Percentiles rank a stretch among this genome's conserved stretches.
Evolutionary conservation across 768 basidiomycete genomes (phyloP).

Genomic region (Cystofilobasidium capitatum): DNA sequence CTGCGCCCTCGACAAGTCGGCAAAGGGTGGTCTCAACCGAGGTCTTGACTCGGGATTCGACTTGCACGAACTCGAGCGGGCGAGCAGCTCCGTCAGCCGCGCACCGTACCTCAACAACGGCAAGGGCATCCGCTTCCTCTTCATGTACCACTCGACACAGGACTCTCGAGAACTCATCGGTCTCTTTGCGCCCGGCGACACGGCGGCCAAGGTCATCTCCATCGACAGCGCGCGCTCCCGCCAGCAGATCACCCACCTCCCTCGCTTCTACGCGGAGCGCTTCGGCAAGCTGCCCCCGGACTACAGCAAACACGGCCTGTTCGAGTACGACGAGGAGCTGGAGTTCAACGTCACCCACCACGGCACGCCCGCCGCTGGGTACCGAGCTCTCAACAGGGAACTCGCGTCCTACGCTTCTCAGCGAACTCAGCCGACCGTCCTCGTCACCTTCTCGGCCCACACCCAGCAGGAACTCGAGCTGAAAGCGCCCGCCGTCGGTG

Average conservation of each 20-base stretch:
- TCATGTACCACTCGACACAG: conserved; percentile 75
- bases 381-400: conserved; percentile 80
- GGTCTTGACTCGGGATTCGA: conserved; percentile 77
- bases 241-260: conserved; percentile 68
- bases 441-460: conserved; percentile 78
- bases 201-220: conserved; percentile 61
- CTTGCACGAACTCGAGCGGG: conserved; percentile 64
- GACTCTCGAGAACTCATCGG: conserved; percentile 76
- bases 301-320: conserved; percentile 31
- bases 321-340: conserved; percentile 53
- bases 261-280: conserved; percentile 60
- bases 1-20: conserved; percentile 57
- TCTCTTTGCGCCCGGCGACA: conserved; percentile 69
- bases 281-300: conserved; percentile 31
- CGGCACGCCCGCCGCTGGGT: conserved; percentile 61
- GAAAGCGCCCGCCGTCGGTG: conserved; percentile 57
- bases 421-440: conserved; percentile 49
- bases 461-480: conserved; percentile 73
- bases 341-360: conserved; percentile 58
- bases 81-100: conserved; percentile 50
- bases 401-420: conserved; percentile 64
- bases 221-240: conserved; percentile 84
- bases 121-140: conserved; percentile 60
- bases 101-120: conserved; percentile 67
- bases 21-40: conserved; percentile 60